phyloP scores from a whole-genome alignment of 805 yeast genomes.

The Candida orba region DNA sequence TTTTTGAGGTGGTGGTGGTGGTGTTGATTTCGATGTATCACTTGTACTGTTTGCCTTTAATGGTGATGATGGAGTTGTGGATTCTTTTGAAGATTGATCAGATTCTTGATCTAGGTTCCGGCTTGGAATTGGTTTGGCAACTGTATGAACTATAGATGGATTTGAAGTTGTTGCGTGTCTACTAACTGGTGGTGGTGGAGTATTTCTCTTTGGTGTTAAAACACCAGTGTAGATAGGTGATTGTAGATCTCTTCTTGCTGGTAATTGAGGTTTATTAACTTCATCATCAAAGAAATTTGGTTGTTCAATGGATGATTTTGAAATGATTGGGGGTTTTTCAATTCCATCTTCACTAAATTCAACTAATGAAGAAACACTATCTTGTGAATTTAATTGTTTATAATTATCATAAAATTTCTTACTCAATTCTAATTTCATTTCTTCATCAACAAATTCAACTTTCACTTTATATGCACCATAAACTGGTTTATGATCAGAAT shows the following conservation, averaged over 20 bases:
- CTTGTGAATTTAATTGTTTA: constrained; percentile 31
- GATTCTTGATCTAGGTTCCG: not conserved
- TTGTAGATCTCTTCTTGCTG: constrained; percentile 7
- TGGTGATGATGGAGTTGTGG: constrained; percentile 12
- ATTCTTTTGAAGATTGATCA: constrained; percentile 4
- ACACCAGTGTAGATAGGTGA: constrained; percentile 10
- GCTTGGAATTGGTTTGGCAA: not conserved
- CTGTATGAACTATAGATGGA: no score
- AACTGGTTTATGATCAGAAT: constrained; percentile 93
- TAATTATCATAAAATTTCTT: constrained; percentile 54
- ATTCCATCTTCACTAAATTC: constrained; percentile 8
- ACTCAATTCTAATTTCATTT: constrained; percentile 45
- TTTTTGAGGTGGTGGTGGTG: constrained; percentile 2
- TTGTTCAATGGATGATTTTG: not conserved
- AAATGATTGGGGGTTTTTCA: not conserved
- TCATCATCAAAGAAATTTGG: constrained; percentile 19
- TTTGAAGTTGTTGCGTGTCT: not conserved
- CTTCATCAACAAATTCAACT: constrained; percentile 66
- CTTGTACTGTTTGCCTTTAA: not conserved
- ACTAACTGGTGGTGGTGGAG: constrained; percentile 6
- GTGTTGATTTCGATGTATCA: constrained; percentile 3
- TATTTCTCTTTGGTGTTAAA: constrained; percentile 16
- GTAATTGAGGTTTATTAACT: constrained; percentile 15
- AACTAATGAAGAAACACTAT: constrained; percentile 18
- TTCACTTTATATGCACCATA: constrained; percentile 66